Percentiles rank a stretch among this genome's conserved stretches.
Evolutionary conservation across 148 eudicot genomes (phyloP).

Genomic region (Spergularia marina): DNA sequence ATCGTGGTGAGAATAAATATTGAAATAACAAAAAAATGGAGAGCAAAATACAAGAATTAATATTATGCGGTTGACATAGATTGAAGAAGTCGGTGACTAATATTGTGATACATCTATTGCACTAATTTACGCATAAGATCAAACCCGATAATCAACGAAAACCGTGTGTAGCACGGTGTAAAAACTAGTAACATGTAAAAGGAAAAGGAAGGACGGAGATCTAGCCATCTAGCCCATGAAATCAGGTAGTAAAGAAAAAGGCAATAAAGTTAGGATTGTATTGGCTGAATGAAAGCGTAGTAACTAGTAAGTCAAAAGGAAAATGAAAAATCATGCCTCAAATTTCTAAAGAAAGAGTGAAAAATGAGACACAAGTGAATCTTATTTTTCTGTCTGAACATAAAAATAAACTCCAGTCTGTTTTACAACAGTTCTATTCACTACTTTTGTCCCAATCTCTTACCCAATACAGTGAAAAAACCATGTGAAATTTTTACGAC

Average conservation of each 20-base stretch:
- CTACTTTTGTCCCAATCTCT: conserved; percentile 9
- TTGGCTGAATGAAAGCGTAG: conserved; percentile 1
- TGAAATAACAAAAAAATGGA: too few species aligned
- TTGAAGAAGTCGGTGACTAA: too few species aligned
- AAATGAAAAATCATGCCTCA: not conserved
- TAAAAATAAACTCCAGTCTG: not conserved
- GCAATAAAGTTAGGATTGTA: not conserved
- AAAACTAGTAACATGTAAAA: too few species aligned
- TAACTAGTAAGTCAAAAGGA: conserved; percentile 17
- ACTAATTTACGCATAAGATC: too few species aligned
- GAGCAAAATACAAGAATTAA: too few species aligned
- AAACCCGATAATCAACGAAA: too few species aligned
- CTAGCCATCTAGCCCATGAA: too few species aligned
- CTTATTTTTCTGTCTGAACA: not conserved
- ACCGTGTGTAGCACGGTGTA: too few species aligned
- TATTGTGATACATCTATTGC: too few species aligned
- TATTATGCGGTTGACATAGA: too few species aligned
- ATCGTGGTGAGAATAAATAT: too few species aligned
- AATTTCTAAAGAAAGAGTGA: not conserved
- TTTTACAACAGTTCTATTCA: not conserved
- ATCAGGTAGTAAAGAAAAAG: not conserved
- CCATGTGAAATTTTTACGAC: not conserved
- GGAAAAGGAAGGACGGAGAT: too few species aligned
- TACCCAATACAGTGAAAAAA: conserved; percentile 25
- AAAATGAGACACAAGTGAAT: conserved; percentile 3